A percentile compares a stretch with the other conserved stretches of the same genome.
Evolutionary conservation across 106 monocot genomes (phyloP).

Genomic region (Dioscorea dumetorum): DNA sequence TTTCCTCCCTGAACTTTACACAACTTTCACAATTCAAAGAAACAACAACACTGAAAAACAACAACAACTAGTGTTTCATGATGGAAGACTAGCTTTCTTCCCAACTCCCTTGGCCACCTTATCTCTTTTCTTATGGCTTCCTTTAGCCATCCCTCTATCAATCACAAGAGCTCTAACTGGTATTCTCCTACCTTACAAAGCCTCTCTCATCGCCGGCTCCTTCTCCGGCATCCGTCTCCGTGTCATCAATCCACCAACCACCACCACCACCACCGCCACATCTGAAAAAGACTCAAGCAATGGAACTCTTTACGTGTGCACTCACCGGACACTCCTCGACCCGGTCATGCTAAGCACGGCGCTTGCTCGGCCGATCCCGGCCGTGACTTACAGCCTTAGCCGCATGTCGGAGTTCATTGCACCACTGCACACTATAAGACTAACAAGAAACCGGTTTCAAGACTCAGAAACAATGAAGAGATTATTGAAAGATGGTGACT

Average conservation of each 20-base stretch:
- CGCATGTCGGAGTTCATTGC: slow-evolving; percentile 52
- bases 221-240: slow-evolving; percentile 30
- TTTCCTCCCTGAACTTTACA: too few relatives aligned
- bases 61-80: slow-evolving; percentile 72
- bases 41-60: slow-evolving; percentile 61
- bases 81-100: slow-evolving; percentile 72
- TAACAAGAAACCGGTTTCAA: slow-evolving; percentile 43
- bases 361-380: slow-evolving; percentile 38
- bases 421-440: slow-evolving; percentile 57
- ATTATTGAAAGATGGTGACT: slow-evolving; percentile 45
- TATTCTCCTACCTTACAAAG: slow-evolving; percentile 37
- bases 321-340: slow-evolving; percentile 71
- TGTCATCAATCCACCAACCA: neutral
- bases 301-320: slow-evolving; percentile 59
- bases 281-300: neutral
- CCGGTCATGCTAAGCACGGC: slow-evolving; percentile 48
- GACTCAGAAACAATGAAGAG: slow-evolving; percentile 41
- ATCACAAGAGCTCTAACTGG: slow-evolving; percentile 32
- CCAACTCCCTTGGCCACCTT: slow-evolving; percentile 47
- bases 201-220: slow-evolving; percentile 12
- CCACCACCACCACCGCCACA: neutral
- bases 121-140: slow-evolving; percentile 63
- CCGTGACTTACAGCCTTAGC: slow-evolving; percentile 89
- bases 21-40: slow-evolving; percentile 15
- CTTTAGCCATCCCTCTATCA: slow-evolving; percentile 34